These are phyloP conservation scores for Trichoderma aggressivum DNA, from an alignment of 2,329 filamentous ascomycete species.

Conservation along the genomic window DNA sequence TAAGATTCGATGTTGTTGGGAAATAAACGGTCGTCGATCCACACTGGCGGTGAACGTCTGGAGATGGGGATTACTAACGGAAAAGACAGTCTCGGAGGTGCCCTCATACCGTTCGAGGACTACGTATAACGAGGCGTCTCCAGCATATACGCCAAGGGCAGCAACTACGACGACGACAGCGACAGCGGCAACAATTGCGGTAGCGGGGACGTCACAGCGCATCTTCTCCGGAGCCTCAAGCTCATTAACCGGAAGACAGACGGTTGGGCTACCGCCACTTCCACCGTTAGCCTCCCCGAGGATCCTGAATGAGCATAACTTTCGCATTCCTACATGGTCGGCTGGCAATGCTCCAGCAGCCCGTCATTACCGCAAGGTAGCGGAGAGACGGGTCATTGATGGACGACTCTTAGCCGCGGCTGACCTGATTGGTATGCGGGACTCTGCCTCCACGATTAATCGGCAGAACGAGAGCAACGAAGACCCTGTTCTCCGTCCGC, in stretches of 20 bases:
- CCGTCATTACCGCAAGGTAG: slow-evolving; percentile 62
- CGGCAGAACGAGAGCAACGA: slow-evolving; percentile 14
- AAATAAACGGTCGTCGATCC: neutral
- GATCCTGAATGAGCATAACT: slow-evolving; percentile 47
- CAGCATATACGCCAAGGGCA: slow-evolving; percentile 47
- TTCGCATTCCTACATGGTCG: slow-evolving; percentile 59
- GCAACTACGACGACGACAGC: slow-evolving; percentile 10
- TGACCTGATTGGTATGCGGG: slow-evolving; percentile 20
- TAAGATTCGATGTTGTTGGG: neutral
- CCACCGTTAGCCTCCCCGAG: slow-evolving; percentile 39
- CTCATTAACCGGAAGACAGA: slow-evolving; percentile 31
- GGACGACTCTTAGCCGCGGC: slow-evolving; percentile 34
- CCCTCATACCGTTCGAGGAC: slow-evolving; percentile 61
- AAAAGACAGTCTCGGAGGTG: slow-evolving; percentile 54
- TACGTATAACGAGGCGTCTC: slow-evolving; percentile 45
- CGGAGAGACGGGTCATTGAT: slow-evolving; percentile 55
- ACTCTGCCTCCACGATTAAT: neutral
- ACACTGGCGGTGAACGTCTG: neutral
- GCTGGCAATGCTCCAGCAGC: slow-evolving; percentile 51
- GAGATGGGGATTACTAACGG: neutral
- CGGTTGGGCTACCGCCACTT: slow-evolving; percentile 50
- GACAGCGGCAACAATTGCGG: neutral
- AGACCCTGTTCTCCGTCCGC: slow-evolving; percentile 40
- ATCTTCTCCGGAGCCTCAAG: slow-evolving; percentile 24
- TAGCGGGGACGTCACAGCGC: neutral